Conservation (phyloP, 306 rosid species). For the Cicer cuneatum region DNA sequence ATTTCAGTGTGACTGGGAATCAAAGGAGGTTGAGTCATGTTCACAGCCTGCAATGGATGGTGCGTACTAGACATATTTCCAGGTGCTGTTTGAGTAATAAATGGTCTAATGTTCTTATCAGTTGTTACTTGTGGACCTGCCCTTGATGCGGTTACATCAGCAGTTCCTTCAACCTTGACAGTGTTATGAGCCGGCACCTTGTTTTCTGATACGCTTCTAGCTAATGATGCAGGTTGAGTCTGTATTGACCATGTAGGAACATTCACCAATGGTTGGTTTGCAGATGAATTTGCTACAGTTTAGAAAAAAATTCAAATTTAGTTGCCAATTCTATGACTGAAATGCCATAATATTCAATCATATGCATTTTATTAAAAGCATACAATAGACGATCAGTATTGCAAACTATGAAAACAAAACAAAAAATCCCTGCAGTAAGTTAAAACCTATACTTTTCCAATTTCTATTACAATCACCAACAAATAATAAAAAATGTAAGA, state of each 20-base stretch:
- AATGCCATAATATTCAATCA: conserved; percentile 34
- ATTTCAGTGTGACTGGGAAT: conserved; percentile 76
- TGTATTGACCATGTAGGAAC: conserved; percentile 82
- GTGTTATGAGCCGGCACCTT: conserved; percentile 63
- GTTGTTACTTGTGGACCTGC: conserved; percentile 56
- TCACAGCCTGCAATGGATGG: conserved; percentile 62
- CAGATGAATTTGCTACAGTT: conserved; percentile 54
- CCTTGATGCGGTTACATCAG: conserved; percentile 48
- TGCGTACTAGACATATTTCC: conserved; percentile 65
- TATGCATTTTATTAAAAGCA: background rate
- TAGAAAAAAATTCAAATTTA: conserved; percentile 43
- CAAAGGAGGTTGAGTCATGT: conserved; percentile 67
- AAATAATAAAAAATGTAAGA: background rate
- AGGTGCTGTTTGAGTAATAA: conserved; percentile 63
- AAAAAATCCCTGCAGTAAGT: conserved; percentile 10
- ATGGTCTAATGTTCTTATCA: conserved; percentile 72
- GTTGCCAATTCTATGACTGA: conserved; percentile 29
- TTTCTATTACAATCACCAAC: conserved; percentile 21
- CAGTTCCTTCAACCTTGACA: conserved; percentile 63
- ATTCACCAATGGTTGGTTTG: conserved; percentile 58
- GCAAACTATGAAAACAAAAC: conserved; percentile 1
- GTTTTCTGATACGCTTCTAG: conserved; percentile 71
- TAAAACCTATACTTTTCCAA: conserved; percentile 24
- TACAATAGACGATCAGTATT: conserved; percentile 22
- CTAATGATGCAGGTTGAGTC: conserved; percentile 61